Evolutionary conservation across 192 early-diverging fungal species (phyloP), one percentile per base, ranked within the genome.

Genomic region (Phycomyces blakesleeanus): DNA sequence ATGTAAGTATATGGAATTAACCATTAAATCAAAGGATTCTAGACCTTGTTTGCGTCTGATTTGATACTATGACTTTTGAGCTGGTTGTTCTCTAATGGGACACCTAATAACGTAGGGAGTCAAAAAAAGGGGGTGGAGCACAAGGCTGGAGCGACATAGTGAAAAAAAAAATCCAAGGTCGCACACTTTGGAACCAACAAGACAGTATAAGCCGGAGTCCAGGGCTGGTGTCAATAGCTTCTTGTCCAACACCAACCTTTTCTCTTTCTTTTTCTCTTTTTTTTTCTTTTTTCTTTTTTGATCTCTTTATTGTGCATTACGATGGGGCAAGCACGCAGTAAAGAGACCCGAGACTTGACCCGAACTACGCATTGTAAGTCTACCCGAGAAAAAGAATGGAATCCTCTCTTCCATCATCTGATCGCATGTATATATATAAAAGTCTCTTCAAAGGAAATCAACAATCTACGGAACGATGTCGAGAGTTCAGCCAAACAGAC

Each of bases 321-420:
- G 29, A 80, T 82, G 81, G 81, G 81, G 55, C 78, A 75, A 69
- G 64, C 72, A 42, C 76, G 77, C 37, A 79, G 78, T 40, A 82
- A 79, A 74, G 81, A 82, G 72, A 79, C 75, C 61, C 67, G 60
- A 41, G 66, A 72, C 40, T 69, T 82, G 22, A 71, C 78, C 26
- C 71, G 73, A 64, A 68, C 67, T 18, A 82, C 78, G 11, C 78
- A 82, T 56, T 79, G 81, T 82, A 79, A 64, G 41, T 40, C 47
- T 20, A 29, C 10, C 26, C 26, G 12, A 41, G 29, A 34, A 34
- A 34, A 2, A 34, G 7, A 34, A 34, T 7, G 7, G 3, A 34
- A 18, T 12, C 8, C 27, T 64, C 18, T 52, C 22, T 3, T 34
- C 12, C 18, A 14, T 41, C 9, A n/a, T 20, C 57, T 15, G 6